Evolutionary conservation across 345 rosid species (phyloP).

Genomic region (Eucalyptus pumila): DNA sequence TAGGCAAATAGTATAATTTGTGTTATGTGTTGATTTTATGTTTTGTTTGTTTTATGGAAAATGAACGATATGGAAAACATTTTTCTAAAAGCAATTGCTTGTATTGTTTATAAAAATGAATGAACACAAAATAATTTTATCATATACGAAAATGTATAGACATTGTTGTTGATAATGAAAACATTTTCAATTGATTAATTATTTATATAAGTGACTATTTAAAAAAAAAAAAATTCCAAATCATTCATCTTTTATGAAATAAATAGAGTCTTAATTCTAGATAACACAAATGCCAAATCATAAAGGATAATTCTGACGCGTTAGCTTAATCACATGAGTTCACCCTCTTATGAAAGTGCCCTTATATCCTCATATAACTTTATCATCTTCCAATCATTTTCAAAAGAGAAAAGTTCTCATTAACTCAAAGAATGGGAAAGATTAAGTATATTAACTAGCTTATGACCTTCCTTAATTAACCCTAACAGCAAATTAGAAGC

Average conservation of each 20-base stretch:
- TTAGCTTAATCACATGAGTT: not conserved
- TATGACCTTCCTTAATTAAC: not conserved
- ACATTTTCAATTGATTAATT: no score
- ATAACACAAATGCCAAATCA: not conserved
- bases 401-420: not conserved
- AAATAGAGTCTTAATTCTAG: not conserved
- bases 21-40: not conserved
- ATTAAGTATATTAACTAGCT: not conserved
- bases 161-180: no score
- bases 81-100: no score
- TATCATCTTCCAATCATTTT: not conserved
- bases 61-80: no score
- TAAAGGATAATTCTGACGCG: not conserved
- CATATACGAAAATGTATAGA: no score
- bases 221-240: no score
- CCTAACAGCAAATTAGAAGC: not conserved
- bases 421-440: not conserved
- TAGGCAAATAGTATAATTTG: not conserved
- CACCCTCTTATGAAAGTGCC: not conserved
- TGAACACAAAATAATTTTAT: no score
- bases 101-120: no score
- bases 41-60: no score
- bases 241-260: no score
- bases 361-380: not conserved
- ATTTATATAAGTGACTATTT: no score